Percentiles rank a stretch among this genome's conserved stretches.
Evolutionary conservation across 345 rosid genomes (phyloP).

Genomic region (Salix exigua): DNA sequence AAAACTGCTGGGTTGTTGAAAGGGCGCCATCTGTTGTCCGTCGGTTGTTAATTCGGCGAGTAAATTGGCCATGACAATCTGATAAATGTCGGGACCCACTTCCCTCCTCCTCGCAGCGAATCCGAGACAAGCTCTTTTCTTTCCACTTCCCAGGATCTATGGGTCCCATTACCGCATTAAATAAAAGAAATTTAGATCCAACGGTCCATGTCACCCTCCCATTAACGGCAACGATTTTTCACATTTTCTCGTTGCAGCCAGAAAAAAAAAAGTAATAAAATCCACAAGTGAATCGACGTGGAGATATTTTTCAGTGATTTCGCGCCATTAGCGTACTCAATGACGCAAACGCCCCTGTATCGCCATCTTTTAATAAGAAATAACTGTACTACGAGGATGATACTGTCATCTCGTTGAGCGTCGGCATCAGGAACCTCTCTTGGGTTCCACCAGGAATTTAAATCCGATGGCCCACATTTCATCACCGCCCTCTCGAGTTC

Average conservation of each 20-base stretch:
- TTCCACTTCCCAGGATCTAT: constrained; percentile 1
- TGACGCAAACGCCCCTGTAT: constrained; percentile 1
- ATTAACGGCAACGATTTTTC: constrained; percentile 34
- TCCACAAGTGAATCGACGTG: not conserved
- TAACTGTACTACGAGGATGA: not conserved
- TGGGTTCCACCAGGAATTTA: constrained; percentile 27
- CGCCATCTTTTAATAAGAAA: fast-evolving
- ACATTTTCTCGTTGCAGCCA: not conserved
- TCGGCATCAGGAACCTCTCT: not conserved
- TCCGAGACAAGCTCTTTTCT: constrained; percentile 11
- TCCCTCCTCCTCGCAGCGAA: not conserved
- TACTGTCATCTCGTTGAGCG: not conserved
- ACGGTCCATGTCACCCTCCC: constrained; percentile 14
- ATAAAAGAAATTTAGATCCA: constrained; percentile 2
- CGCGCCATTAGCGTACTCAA: not conserved
- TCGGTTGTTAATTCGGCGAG: constrained; percentile 1
- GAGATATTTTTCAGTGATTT: constrained; percentile 3
- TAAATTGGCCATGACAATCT: not conserved
- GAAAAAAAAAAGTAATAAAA: not conserved
- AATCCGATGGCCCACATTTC: constrained; percentile 28
- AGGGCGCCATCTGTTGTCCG: not conserved
- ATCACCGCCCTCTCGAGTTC: constrained; percentile 25
- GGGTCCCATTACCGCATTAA: constrained; percentile 3
- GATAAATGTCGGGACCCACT: constrained; percentile 18
- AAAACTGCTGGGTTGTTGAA: not conserved